Evolutionary conservation across 495 filamentous ascomycete genomes (phyloP), one percentile per base, ranked within the genome.

Genomic region (Neurospora sp.): DNA sequence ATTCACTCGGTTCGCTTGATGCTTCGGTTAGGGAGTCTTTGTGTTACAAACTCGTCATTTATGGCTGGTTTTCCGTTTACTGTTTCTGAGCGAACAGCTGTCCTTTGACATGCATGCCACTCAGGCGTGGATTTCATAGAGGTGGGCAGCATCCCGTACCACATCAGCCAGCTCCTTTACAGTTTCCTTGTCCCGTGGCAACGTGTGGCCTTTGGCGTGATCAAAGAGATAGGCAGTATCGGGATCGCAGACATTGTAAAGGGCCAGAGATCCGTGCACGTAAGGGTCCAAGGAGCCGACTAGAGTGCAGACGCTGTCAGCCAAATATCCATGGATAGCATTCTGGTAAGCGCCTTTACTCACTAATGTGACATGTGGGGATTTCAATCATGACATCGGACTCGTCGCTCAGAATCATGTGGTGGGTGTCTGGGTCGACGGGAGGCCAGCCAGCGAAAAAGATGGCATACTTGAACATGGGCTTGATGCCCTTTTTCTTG

Each of bases 381-480:
- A 90, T 84, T 31, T 81, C 79, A 48, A 90, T 87, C 74, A 83
- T 78, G 7, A 81, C 75, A 6, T 85, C 84, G n/a, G 81, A 81
- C 74, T 89, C 86, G 68, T 89, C 87, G n/a, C 83, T 80, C 9
- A 87, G 79, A 7, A 89, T 76, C 76, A 84, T 79, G 8, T 79
- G 78, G 35, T 83, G 84, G 6, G 81, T 84, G 10, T 78, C 73
- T 1, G 84, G 83, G 65, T 88, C 84, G 6, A 88, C 77, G 0
- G 87, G 86, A 7, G 87, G 87, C 87, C 87, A 89, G 18, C 87
- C 88, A 18, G 84, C 82, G 53, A 90, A 85, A 74, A 90, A 87
- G 16, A 90, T 76, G 18, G 83, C 88, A 27, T 84, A 88, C 76
- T 89, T 89, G 76, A 89, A 80, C 76, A 83, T 83, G 35, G 83